phyloP scores from a whole-genome alignment of 2,329 filamentous ascomycete genomes.

The Colletotrichum aenigma region DNA sequence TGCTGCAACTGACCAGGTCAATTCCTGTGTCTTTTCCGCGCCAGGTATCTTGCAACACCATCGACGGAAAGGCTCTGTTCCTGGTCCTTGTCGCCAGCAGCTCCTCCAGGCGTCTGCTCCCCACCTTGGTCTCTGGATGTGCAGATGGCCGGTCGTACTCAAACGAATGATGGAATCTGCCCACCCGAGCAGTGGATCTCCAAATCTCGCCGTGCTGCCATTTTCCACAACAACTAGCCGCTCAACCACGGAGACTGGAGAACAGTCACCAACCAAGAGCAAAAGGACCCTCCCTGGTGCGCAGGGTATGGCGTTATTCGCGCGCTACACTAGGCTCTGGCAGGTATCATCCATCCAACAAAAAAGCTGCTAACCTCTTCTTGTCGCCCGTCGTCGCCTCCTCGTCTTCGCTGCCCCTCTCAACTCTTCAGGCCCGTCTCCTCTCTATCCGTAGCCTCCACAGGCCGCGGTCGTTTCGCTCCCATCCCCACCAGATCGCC shows the following conservation, averaged over 20 bases:
- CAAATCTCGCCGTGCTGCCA: slow-evolving; percentile 20
- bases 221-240: slow-evolving; percentile 20
- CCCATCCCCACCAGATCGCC: slow-evolving; percentile 18
- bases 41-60: background rate
- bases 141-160: slow-evolving; percentile 18
- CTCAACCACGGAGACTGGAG: slow-evolving; percentile 17
- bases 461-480: slow-evolving; percentile 15
- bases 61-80: slow-evolving; percentile 10
- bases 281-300: slow-evolving; percentile 13
- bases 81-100: slow-evolving; percentile 18
- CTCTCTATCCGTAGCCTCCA: slow-evolving; percentile 10
- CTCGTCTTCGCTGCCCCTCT: slow-evolving; percentile 7
- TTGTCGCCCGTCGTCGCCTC: background rate
- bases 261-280: slow-evolving; percentile 17
- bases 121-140: slow-evolving; percentile 19
- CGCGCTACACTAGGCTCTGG: slow-evolving; percentile 16
- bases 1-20: slow-evolving; percentile 7
- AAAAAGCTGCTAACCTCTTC: slow-evolving; percentile 7
- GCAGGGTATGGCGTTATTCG: slow-evolving; percentile 21
- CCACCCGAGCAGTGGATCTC: slow-evolving; percentile 17
- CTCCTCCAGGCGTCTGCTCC: slow-evolving; percentile 10
- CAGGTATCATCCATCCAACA: background rate
- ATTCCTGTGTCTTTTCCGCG: background rate
- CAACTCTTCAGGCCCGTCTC: background rate
- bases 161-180: slow-evolving; percentile 21